Conservation (phyloP, 768 basidiomycete species). For the Mycena epipterygia region DNA sequence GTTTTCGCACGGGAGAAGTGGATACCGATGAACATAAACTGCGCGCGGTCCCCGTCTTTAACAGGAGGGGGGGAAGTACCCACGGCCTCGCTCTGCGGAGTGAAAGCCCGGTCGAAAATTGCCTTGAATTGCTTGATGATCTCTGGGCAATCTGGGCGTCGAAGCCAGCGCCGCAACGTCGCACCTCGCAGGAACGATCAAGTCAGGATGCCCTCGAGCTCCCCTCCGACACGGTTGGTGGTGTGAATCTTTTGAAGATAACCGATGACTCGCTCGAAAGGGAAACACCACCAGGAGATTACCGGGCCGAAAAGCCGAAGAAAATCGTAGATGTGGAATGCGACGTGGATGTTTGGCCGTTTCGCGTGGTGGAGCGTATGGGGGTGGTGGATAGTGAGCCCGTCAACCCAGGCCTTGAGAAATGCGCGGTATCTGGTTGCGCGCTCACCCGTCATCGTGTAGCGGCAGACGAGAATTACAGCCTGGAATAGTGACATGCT, state of each 20-base stretch:
- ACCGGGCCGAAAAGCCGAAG: constrained; percentile 50
- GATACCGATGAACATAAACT: constrained; percentile 13
- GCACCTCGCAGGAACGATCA: constrained; percentile 24
- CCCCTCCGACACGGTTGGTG: constrained; percentile 46
- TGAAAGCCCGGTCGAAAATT: constrained; percentile 25
- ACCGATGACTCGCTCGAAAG: constrained; percentile 54
- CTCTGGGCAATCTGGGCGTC: constrained; percentile 28
- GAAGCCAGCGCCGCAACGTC: constrained; percentile 36
- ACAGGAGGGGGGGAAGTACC: constrained; percentile 18
- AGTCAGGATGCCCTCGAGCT: constrained; percentile 22
- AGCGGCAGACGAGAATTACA: constrained; percentile 36
- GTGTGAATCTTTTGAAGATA: constrained; percentile 47
- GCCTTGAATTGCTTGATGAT: constrained; percentile 29
- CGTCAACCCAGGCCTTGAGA: constrained; percentile 42
- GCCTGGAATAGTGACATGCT: constrained; percentile 45
- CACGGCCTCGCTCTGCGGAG: neutral
- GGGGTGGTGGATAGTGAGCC: constrained; percentile 40
- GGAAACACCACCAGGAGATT: constrained; percentile 55
- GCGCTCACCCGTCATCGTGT: constrained; percentile 32
- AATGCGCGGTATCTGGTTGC: constrained; percentile 26
- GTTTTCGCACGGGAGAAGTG: constrained; percentile 5
- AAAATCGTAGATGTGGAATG: constrained; percentile 51
- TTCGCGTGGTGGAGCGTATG: constrained; percentile 29
- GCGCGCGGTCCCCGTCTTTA: constrained; percentile 16
- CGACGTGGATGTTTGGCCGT: constrained; percentile 42